Base-by-base conservation (phyloP, 1,284 basidiomycete genomes). In the Sporisorium reilianum region DNA sequence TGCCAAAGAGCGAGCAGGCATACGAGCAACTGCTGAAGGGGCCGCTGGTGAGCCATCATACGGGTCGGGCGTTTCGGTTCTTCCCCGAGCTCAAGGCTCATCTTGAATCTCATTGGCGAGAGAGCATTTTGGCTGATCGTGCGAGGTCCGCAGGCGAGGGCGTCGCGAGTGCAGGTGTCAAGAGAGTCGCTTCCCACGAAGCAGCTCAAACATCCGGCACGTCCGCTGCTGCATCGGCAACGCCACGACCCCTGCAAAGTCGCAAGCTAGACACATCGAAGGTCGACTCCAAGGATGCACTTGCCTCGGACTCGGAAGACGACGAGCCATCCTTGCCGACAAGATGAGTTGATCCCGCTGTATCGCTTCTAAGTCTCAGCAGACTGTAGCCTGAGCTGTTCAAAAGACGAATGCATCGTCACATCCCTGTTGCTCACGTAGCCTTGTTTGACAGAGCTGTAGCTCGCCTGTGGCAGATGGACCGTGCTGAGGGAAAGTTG, bases 11-110 rank as follows among this genome's bases (percentile, higher is more conserved):
- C 58, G 52, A 59, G 25, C 25, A 54, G 2, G 36, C 59, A 5
- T 77, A 77, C 55, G 71, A 74, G 22, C 41, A 58, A 25, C 45
- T 77, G 28, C 64, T 77, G 14, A 68, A 64, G n/a, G 58, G 64
- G 0, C 42, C 66, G 12, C 59, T 77, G 1, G 10, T 22, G 41
- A 67, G 68, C 57, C 64, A 66, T 42, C 61, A 68, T 34, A 67
- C 68, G 14, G 55, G 53, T 2, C 34, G 63, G 30, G 30, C 18
- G 10, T 68, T 62, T 18, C 30, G 45, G 2, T 57, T 38, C 51
- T 55, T 72, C 23, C 61, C 73, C 9, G 61, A 68, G 20, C 64
- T 75, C 49, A 75, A 71, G 38, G 58, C 54, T 18, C 73, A 75
- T 56, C 44, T 75, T 7, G 67, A 64, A 12, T 20, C 42, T 10